phyloP scores from a whole-genome alignment of 169 alveolate genomes.

The Toxoplasma gondii region DNA sequence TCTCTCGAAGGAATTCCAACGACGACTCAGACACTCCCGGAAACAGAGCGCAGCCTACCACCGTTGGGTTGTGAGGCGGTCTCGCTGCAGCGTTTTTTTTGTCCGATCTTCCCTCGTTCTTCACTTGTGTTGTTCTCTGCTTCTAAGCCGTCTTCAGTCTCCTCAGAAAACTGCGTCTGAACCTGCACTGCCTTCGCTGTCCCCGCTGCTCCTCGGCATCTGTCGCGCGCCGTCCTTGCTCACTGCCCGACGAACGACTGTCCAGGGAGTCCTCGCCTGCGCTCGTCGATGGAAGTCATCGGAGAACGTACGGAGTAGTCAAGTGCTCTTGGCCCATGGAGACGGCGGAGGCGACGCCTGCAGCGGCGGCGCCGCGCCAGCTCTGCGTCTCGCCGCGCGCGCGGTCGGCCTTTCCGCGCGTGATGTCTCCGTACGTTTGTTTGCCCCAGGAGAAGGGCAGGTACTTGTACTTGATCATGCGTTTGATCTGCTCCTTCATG shows the following conservation, averaged over 20 bases:
- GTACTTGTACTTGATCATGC: conserved; percentile 79
- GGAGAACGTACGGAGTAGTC: conserved; percentile 67
- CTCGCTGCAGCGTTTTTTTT: no score
- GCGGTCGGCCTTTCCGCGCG: conserved; percentile 71
- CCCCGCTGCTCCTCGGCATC: not conserved
- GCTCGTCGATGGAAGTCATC: conserved; percentile 5
- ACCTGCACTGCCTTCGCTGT: not conserved
- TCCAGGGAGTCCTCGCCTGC: not conserved
- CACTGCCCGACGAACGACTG: not conserved
- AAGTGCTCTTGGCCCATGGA: conserved; percentile 56
- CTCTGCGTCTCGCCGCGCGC: not conserved
- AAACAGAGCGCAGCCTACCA: no score
- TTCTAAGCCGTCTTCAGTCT: no score
- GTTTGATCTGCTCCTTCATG: conserved; percentile 84
- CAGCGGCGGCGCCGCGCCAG: not conserved
- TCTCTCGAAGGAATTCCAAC: no score
- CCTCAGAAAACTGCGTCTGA: not conserved
- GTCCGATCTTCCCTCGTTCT: no score
- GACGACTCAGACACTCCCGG: no score
- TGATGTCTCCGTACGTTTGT: conserved; percentile 80
- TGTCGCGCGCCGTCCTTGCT: not conserved
- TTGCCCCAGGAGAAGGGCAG: conserved; percentile 84
- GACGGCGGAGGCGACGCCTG: conserved; percentile 25
- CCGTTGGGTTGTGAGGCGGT: no score
- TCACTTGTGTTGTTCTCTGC: no score